Percentiles rank a stretch among this genome's conserved stretches.
phyloP scores from a whole-genome alignment of 441 rosid species.

The Francoa sonchifolia region DNA sequence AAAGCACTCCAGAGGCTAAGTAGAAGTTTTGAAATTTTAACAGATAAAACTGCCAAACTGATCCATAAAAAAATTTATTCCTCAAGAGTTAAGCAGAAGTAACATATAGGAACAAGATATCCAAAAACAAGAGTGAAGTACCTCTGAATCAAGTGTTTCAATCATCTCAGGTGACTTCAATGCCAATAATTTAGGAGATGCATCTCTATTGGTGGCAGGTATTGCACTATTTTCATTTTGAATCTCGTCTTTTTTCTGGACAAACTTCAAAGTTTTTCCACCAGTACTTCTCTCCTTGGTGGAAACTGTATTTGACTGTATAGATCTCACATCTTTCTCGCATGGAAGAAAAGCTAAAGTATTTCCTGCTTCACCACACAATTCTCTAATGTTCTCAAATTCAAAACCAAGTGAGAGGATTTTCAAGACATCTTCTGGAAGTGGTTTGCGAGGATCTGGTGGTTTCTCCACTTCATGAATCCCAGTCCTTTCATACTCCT shows the following conservation, averaged over 20 bases:
- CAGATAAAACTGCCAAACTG: too few relatives aligned
- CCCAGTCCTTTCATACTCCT: conserved; percentile 78
- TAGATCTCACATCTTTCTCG: conserved; percentile 18
- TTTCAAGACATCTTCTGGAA: conserved; percentile 57
- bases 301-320: conserved; percentile 18
- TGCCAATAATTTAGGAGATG: conserved; percentile 9
- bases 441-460: conserved; percentile 71
- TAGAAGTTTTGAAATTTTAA: too few relatives aligned
- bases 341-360: conserved; percentile 11
- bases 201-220: conserved; percentile 17
- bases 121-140: conserved; percentile 8
- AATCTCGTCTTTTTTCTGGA: conserved; percentile 15
- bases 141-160: conserved; percentile 25
- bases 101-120: neutral
- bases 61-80: neutral
- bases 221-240: conserved; percentile 17
- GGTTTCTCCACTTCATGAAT: conserved; percentile 34
- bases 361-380: conserved; percentile 27
- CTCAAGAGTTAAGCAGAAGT: neutral
- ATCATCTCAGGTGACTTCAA: conserved; percentile 22
- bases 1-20: too few relatives aligned
- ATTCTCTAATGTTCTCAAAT: conserved; percentile 36
- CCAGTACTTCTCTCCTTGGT: conserved; percentile 20
- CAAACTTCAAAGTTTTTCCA: conserved; percentile 20
- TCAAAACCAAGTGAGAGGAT: conserved; percentile 41